Conservation (phyloP, 2,329 filamentous ascomycete species). For the Apiospora pterosperma region DNA sequence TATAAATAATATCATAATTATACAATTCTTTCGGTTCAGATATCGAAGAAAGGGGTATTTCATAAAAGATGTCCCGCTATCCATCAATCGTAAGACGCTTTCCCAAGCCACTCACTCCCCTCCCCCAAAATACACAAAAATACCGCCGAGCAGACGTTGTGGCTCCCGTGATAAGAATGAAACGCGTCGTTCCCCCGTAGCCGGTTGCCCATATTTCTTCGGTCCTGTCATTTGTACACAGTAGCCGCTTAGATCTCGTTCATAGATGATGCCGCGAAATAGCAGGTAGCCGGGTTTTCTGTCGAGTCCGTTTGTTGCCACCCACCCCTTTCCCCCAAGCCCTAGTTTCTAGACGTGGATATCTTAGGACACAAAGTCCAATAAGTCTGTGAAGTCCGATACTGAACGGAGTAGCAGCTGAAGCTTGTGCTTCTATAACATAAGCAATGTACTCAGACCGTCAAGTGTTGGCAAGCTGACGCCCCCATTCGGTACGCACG, state of each 20-base stretch:
- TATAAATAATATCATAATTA: neutral
- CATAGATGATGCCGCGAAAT: neutral
- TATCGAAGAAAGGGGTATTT: slow-evolving; percentile 3
- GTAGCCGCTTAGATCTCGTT: neutral
- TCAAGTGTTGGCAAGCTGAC: neutral
- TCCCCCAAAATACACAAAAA: neutral
- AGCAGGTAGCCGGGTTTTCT: neutral
- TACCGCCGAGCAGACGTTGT: neutral
- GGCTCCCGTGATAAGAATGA: neutral
- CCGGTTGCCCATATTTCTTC: neutral
- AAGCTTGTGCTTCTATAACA: neutral
- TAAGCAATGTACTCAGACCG: neutral
- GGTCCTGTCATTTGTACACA: neutral
- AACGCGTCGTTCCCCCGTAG: neutral
- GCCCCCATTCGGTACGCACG: neutral
- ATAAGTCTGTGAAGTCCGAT: neutral
- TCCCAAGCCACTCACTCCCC: too few species aligned
- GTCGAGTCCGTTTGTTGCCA: neutral
- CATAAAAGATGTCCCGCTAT: slow-evolving; percentile 1
- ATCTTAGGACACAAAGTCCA: neutral
- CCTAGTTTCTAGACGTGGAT: neutral
- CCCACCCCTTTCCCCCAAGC: neutral
- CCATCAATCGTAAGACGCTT: neutral
- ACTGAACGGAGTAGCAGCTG: neutral
- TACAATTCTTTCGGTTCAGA: neutral